Percentiles rank a stretch among this genome's conserved stretches.
Conservation (phyloP, 1,284 basidiomycete species). For the Coriolopsis trogii region DNA sequence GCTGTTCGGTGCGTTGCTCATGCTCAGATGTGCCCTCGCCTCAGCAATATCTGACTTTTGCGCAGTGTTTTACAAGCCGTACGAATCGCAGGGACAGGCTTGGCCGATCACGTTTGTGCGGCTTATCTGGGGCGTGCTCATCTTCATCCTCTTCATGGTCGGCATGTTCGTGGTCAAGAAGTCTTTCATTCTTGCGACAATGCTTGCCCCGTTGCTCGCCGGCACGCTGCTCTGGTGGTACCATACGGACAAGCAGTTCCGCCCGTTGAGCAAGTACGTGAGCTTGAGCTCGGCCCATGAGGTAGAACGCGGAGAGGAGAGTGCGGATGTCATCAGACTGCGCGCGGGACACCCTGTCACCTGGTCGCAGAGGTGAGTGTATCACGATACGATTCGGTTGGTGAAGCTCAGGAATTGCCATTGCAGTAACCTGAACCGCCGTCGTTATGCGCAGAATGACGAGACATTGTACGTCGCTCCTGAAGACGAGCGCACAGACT, state of each 20-base stretch:
- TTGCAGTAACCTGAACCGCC: constrained; percentile 77
- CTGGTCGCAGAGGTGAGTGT: constrained; percentile 82
- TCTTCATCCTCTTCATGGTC: constrained; percentile 91
- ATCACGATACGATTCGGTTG: constrained; percentile 8
- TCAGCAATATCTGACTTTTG: constrained; percentile 5
- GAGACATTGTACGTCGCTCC: constrained; percentile 94
- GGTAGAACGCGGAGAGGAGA: constrained; percentile 83
- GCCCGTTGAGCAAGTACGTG: constrained; percentile 82
- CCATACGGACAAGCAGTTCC: constrained; percentile 72
- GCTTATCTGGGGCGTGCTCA: constrained; percentile 85
- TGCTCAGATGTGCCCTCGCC: neutral
- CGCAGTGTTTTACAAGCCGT: constrained; percentile 90
- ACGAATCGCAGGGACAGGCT: constrained; percentile 90
- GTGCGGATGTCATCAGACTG: constrained; percentile 73
- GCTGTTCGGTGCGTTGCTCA: constrained; percentile 72
- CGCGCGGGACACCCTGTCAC: constrained; percentile 81
- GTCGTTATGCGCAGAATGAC: constrained; percentile 89
- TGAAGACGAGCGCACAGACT: constrained; percentile 89
- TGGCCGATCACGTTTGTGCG: constrained; percentile 93
- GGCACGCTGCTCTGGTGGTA: constrained; percentile 83
- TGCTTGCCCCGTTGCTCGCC: constrained; percentile 79
- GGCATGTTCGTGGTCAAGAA: constrained; percentile 89
- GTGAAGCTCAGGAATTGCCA: constrained; percentile 1
- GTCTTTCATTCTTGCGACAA: constrained; percentile 74
- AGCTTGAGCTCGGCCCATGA: constrained; percentile 86